Base-by-base conservation (phyloP, 306 rosid species). In the Glycine soja region DNA sequence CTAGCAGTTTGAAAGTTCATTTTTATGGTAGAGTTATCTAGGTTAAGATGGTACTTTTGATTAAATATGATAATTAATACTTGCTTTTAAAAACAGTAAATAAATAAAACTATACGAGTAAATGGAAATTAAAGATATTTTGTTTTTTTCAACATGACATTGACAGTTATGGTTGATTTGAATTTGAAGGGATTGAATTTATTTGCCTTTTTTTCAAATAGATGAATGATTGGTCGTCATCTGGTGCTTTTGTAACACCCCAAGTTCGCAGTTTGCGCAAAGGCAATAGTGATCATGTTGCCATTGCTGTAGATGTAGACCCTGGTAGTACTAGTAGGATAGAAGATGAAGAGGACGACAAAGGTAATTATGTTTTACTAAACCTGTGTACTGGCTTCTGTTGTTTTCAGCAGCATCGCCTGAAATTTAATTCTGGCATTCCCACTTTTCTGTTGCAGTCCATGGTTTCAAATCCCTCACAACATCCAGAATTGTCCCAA, bases 231-330 rank as follows among this genome's bases (percentile, higher is more conserved):
- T 85, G 98, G 99, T 87, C 84, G 5, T 77, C 83, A 38, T 74
- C 90, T 51, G 94, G 94, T 38, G 73, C 93, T 56, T 89, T 94
- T 67, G 69, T 85, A 64, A 78, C 97, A 36, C 89, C 99, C 72
- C 99, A 90, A 90, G 99, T 95, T 52, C 99, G 97, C 70, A 93
- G 99, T 91, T 86, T 93, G 79, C 99, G 98, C 77, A 95, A 95
- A 84, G 97, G 90, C 81, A 95, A 88, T 79, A 92, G 42, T 47
- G 98, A 95, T 59, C 96, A 95, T 87, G 87, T 95, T 81, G 93
- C 99, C 79, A 88, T 95, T 85, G 97, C 99, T 48, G 88, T 95
- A 78, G 99, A 93, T 87, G 80, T 51, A 91, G 94, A 91, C 85
- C 92, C 92, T 85, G 91, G 74, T 65, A 90, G 86, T 84, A 84